Percentiles rank a stretch among this genome's conserved stretches.
phyloP scores from a whole-genome alignment of 495 filamentous ascomycete species.

The Lasiosphaeria ovina region DNA sequence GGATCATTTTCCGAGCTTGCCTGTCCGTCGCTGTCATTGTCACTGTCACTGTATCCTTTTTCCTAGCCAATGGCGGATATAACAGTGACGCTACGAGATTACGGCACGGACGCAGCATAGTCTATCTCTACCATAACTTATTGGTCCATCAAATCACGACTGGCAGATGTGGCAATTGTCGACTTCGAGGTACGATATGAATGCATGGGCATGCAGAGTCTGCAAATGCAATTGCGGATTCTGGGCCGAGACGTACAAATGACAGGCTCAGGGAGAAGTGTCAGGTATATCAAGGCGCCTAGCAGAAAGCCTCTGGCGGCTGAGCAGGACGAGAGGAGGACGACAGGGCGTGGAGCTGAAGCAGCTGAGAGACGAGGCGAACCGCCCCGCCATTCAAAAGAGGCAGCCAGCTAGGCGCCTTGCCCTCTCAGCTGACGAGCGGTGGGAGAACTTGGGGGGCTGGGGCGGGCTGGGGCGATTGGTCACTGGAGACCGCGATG shows the following conservation, averaged over 20 bases:
- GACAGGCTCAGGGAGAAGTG: neutral
- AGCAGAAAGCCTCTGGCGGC: neutral
- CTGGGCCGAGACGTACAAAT: neutral
- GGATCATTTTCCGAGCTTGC: neutral
- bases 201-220: no score
- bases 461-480: neutral
- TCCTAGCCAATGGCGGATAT: neutral
- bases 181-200: neutral
- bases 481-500: neutral
- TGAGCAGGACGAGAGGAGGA: slow-evolving; percentile 6
- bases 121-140: neutral
- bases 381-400: neutral
- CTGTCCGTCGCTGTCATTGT: neutral
- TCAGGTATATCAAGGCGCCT: neutral
- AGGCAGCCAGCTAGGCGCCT: slow-evolving; percentile 11
- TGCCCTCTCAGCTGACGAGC: slow-evolving; percentile 2
- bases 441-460: neutral
- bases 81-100: neutral
- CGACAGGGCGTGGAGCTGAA: slow-evolving; percentile 6
- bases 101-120: neutral
- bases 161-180: neutral
- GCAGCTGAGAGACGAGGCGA: slow-evolving; percentile 25
- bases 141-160: neutral
- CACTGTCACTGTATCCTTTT: neutral
- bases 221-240: neutral